Evolutionary conservation across 2,329 filamentous ascomycete species (phyloP).

Genomic region (Claviceps spartinae): DNA sequence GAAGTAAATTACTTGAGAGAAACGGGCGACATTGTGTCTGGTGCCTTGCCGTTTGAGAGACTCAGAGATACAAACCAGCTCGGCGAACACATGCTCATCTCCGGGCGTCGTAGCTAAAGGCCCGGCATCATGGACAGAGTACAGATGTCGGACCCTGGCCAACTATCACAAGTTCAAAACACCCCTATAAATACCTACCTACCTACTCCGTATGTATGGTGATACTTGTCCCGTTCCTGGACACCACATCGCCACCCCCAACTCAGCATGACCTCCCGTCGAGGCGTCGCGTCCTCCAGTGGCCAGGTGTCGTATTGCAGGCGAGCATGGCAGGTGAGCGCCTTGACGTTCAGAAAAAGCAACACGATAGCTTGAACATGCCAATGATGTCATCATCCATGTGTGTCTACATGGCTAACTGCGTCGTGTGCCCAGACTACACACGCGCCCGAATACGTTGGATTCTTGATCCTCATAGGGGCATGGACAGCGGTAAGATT

Average conservation of each 20-base stretch:
- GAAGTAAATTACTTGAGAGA: no score
- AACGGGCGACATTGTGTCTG: no score
- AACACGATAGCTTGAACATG: no score
- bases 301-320: not conserved
- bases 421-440: constrained; percentile 3
- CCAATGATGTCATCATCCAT: no score
- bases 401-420: not conserved
- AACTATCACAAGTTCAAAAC: no score
- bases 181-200: not conserved
- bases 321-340: constrained; percentile 6
- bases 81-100: no score
- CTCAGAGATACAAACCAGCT: no score
- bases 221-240: not conserved
- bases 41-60: no score
- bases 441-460: constrained; percentile 6
- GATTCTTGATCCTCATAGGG: constrained; percentile 3
- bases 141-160: no score
- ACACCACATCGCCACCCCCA: not conserved
- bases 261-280: constrained; percentile 2
- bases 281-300: not conserved
- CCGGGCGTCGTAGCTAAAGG: no score
- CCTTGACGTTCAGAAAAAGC: not conserved
- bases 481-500: constrained; percentile 4
- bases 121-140: no score
- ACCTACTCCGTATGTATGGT: not conserved